Conservation (phyloP, 176 grass and related monocot genomes). For the Oryza meyeriana region DNA sequence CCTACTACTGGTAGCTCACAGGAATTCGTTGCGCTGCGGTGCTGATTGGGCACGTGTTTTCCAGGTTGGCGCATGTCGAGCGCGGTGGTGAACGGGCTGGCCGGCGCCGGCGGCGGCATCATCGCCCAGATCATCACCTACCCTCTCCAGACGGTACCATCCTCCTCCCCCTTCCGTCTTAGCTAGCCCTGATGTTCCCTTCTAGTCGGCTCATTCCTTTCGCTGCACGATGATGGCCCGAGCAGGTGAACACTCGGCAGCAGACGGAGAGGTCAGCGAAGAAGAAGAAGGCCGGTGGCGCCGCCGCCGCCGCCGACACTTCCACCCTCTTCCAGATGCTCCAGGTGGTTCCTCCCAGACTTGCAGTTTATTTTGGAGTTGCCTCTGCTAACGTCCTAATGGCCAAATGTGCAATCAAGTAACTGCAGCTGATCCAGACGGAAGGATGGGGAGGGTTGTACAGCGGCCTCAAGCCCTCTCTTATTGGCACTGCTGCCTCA, state of each 20-base stretch:
- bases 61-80: constrained; percentile 66
- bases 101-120: constrained; percentile 80
- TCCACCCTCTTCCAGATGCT: constrained; percentile 76
- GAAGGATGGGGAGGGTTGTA: constrained; percentile 94
- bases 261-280: constrained; percentile 91
- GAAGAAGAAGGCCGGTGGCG: constrained; percentile 36
- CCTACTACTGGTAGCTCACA: not conserved
- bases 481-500: constrained; percentile 82
- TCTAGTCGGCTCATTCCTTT: not conserved
- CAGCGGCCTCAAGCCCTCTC: constrained; percentile 93
- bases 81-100: constrained; percentile 72
- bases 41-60: not conserved
- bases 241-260: constrained; percentile 88
- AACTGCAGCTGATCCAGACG: constrained; percentile 64
- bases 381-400: not conserved
- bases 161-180: not conserved
- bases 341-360: constrained; percentile 54
- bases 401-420: constrained; percentile 17
- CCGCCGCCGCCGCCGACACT: not conserved
- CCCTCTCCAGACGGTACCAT: constrained; percentile 70
- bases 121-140: constrained; percentile 98
- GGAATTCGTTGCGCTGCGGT: not conserved
- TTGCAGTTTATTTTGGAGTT: not conserved
- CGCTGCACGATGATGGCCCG: not conserved
- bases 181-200: not conserved